A percentile compares a stretch with the other conserved stretches of the same genome.
phyloP scores from a whole-genome alignment of 2,329 filamentous ascomycete genomes.

The Neofusicoccum ribis region DNA sequence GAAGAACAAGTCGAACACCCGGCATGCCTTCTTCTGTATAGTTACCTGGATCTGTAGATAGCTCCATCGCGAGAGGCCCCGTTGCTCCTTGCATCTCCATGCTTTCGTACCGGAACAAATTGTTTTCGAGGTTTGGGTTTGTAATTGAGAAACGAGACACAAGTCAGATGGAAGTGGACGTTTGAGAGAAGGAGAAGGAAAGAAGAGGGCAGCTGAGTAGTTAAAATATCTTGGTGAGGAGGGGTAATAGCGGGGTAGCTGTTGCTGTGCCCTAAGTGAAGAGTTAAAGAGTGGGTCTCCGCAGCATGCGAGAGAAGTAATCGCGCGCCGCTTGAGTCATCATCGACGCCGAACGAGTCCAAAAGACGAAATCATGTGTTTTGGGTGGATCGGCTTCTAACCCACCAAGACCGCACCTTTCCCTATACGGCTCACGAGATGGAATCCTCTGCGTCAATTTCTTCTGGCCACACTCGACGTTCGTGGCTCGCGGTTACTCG shows the following conservation, averaged over 20 bases:
- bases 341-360: neutral
- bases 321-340: neutral
- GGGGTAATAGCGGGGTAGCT: constrained; percentile 20
- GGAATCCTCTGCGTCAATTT: neutral
- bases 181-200: neutral
- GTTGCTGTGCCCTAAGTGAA: constrained; percentile 7
- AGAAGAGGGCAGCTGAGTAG: neutral
- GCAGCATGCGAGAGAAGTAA: neutral
- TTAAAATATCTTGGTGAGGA: neutral
- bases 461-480: neutral
- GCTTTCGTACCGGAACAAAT: constrained; percentile 18
- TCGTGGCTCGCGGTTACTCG: neutral
- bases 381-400: neutral
- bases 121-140: neutral
- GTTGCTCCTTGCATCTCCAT: constrained; percentile 20
- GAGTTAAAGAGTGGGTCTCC: neutral
- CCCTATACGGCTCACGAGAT: neutral
- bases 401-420: neutral
- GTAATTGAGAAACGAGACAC: neutral
- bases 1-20: constrained; percentile 33
- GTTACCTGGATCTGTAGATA: constrained; percentile 47
- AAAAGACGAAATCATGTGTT: neutral
- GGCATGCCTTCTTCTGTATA: constrained; percentile 42
- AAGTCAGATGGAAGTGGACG: neutral
- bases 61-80: constrained; percentile 31